Base-by-base conservation (phyloP, 129 eudicot species). In the Dittrichia graveolens region DNA sequence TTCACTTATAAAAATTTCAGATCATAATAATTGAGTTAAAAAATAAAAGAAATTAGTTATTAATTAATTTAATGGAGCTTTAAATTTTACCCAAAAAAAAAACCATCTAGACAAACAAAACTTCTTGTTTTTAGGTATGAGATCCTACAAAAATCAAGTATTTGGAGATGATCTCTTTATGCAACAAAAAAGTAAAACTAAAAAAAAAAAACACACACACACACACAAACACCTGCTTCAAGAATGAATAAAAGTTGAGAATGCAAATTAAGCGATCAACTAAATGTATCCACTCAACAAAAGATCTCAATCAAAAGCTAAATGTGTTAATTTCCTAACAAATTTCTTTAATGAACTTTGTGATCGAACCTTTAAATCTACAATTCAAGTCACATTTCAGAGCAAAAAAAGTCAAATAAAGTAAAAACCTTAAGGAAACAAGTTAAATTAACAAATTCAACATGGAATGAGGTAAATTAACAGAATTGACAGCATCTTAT, bases 1-100 rank as follows among this genome's bases (percentile, higher is more conserved):
- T 15, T 10, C 15, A 39, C 19, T 53, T 39, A 53, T 40, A 39
- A 54, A 41, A 54, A 15, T n/a, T 18, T 69, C 74, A 69, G 62
- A 52, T 52, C 18, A 50, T n/a, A 5, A 54, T 7, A 15, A 40
- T 39, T 52, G n/a, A 69, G 15, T 6, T 35, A 35, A 15, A 15
- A 35, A 42, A 19, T 8, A 68, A 38, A 24, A 67, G 1, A 11
- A 10, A 3, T 7, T n/a, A 11, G 15, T 13, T 2, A 37, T n/a
- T n/a, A n/a, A n/a, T n/a, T n/a, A n/a, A n/a, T n/a, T n/a, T n/a
- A n/a, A n/a, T n/a, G n/a, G n/a, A 14, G 4, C 19, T 37, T 35
- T 7, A 69, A 7, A 13, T 11, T 2, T 8, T 45, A 31, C 18
- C 24, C 15, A 19, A 47, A 66, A 19, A 12, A 13, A 66, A 69